Percentiles rank a stretch among this genome's conserved stretches.
Conservation (phyloP, 1,284 basidiomycete species). For the Phellinidium pouzarii region DNA sequence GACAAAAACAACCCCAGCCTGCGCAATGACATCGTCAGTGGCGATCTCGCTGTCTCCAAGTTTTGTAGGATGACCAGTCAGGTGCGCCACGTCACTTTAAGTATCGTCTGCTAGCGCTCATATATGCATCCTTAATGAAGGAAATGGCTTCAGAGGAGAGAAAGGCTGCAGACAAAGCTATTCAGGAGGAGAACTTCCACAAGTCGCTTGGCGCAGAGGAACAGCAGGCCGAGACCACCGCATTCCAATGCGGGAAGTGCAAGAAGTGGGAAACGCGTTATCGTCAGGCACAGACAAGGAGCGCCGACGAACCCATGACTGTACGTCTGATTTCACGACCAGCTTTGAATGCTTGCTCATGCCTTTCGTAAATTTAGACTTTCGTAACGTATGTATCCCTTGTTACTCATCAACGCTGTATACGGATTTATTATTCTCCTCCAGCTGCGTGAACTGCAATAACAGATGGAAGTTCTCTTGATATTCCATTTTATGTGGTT, state of each 20-base stretch:
- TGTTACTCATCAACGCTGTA: neutral
- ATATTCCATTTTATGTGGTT: too few relatives aligned
- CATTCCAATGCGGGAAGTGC: slow-evolving; percentile 95
- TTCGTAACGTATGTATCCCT: slow-evolving; percentile 50
- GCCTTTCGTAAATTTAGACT: slow-evolving; percentile 33
- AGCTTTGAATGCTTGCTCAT: slow-evolving; percentile 26
- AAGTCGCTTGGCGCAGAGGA: slow-evolving; percentile 88
- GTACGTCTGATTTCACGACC: slow-evolving; percentile 42
- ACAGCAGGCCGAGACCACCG: slow-evolving; percentile 91
- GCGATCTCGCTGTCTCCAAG: slow-evolving; percentile 63
- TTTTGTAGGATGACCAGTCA: slow-evolving; percentile 81
- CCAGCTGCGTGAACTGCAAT: slow-evolving; percentile 17
- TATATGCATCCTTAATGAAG: slow-evolving; percentile 32
- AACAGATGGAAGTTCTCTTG: slow-evolving; percentile 18
- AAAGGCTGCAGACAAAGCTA: slow-evolving; percentile 75
- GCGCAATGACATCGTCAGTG: slow-evolving; percentile 79
- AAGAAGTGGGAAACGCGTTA: slow-evolving; percentile 86
- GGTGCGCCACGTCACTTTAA: slow-evolving; percentile 35
- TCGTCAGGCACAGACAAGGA: slow-evolving; percentile 90
- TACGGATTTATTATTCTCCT: neutral
- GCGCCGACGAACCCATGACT: slow-evolving; percentile 96
- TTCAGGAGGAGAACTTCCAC: slow-evolving; percentile 86
- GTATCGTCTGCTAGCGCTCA: neutral
- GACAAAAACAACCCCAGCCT: slow-evolving; percentile 91
- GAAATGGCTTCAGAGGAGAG: slow-evolving; percentile 96